Conservation (phyloP, 148 eudicot genomes). For the Silene latifolia region DNA sequence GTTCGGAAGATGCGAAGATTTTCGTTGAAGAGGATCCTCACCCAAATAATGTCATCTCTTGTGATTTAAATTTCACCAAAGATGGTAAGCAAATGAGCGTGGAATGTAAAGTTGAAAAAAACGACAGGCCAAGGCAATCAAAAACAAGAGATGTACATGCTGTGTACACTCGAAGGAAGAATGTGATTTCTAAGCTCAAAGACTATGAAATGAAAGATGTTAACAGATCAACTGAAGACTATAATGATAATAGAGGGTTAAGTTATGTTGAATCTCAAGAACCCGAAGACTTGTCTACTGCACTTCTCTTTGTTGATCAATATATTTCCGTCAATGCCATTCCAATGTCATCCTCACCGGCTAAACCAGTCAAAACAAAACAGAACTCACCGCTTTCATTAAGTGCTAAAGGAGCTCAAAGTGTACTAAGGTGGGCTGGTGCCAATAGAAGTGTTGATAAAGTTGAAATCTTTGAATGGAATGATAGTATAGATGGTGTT, state of each 20-base stretch:
- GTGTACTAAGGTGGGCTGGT: conserved; percentile 41
- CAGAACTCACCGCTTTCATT: conserved; percentile 39
- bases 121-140: conserved; percentile 1
- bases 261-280: conserved; percentile 43
- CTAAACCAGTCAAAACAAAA: conserved; percentile 22
- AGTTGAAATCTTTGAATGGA: conserved; percentile 50
- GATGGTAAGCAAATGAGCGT: conserved; percentile 16
- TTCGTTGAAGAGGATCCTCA: conserved; percentile 18
- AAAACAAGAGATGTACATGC: conserved; percentile 15
- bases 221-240: conserved; percentile 13
- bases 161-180: conserved; percentile 18
- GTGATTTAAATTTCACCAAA: conserved; percentile 12
- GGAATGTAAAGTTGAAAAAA: conserved; percentile 7
- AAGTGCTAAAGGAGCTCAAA: conserved; percentile 42
- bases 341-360: conserved; percentile 22
- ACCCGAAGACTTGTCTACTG: conserved; percentile 47
- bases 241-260: conserved; percentile 22
- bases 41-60: conserved; percentile 17
- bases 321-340: conserved; percentile 40
- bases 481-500: conserved; percentile 24
- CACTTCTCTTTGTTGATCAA: conserved; percentile 54
- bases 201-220: conserved; percentile 19
- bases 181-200: conserved; percentile 17
- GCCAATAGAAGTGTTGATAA: conserved; percentile 18
- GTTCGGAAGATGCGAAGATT: conserved; percentile 12